Percentiles rank a stretch among this genome's conserved stretches.
Conservation (phyloP, 2,329 filamentous ascomycete species). For the Alternaria brassicicola region DNA sequence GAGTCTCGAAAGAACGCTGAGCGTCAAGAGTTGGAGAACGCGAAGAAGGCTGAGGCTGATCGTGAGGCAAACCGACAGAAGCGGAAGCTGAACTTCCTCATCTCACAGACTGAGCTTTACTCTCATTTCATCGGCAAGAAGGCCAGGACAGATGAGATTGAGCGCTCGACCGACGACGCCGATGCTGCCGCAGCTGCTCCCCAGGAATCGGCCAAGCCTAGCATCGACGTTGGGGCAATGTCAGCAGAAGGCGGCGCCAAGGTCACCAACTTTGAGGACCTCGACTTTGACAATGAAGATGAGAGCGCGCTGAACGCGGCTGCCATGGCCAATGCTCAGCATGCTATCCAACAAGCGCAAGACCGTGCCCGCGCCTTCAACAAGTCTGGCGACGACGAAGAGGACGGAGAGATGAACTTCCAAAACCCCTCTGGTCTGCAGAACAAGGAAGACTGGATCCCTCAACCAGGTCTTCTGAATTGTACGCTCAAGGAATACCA, state of each 20-base stretch:
- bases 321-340: constrained; percentile 94
- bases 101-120: constrained; percentile 97
- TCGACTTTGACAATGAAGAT: constrained; percentile 95
- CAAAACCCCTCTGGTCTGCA: constrained; percentile 96
- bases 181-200: constrained; percentile 52
- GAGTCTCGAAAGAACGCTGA: constrained; percentile 93
- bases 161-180: constrained; percentile 84
- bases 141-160: constrained; percentile 95
- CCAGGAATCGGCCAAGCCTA: constrained; percentile 47
- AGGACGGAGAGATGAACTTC: constrained; percentile 99
- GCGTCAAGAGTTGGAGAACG: constrained; percentile 93
- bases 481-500: constrained; percentile 98
- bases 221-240: constrained; percentile 57
- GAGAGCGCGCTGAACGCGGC: constrained; percentile 80
- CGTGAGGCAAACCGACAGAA: constrained; percentile 97
- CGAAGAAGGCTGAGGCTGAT: constrained; percentile 94
- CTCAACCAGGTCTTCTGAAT: constrained; percentile 91
- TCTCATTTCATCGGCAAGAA: constrained; percentile 99
- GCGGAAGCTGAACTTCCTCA: constrained; percentile 98
- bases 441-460: constrained; percentile 77
- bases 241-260: constrained; percentile 64
- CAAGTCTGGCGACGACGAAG: constrained; percentile 57
- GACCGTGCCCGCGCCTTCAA: constrained; percentile 94
- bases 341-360: constrained; percentile 92
- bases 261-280: constrained; percentile 90